Evolutionary conservation across 352 stramenopile species (phyloP), one percentile per base, ranked within the genome.

Genomic region (Pythium insidiosum): DNA sequence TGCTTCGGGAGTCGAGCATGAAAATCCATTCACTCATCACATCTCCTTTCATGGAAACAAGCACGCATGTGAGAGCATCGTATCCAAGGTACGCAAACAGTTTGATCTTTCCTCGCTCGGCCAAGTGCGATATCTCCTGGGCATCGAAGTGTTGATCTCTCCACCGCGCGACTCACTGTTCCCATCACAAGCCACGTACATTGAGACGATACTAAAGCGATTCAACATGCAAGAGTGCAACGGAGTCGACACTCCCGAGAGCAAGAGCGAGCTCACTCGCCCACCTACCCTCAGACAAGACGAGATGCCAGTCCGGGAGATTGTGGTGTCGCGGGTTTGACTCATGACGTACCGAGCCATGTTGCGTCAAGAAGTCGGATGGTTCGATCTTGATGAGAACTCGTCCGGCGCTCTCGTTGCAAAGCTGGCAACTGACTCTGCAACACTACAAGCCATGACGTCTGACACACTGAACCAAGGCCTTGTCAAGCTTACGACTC

Each of bases 301-400:
- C 4, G 24, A 38, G 3, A 35, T 44, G 28, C 40, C 25, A 5
- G 22, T 38, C 28, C 24, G 40, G 12, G 40, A 36, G 40, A 38
- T 47, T 20, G 40, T 78, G 13, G 73, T 62, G 12, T 40, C 43
- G 25, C 52, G 62, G 1, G 18, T 78, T 1, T 53, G 64, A 4
- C 20, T 47, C 1, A 34, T 38, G 16, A 50, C 56, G 9, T 72
- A 71, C 40, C 16, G 12, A 12, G 45, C 59, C 6, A 75, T 81
- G 30, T 44, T 87, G 11, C 35, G 42, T 6, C 70, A 82, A 44
- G 70, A 87, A 22, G 45, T 83, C 15, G 66, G 57, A 12, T 87
- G 69, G 61, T 86, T 84, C 47, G 73, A 86, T 44, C 26, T 46
- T 10, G 45, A 68, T 20, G 42, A 69, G 12, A 77, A 86, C 52